phyloP scores from a whole-genome alignment of 2,329 filamentous ascomycete species.

The Karstenula rhodostoma region DNA sequence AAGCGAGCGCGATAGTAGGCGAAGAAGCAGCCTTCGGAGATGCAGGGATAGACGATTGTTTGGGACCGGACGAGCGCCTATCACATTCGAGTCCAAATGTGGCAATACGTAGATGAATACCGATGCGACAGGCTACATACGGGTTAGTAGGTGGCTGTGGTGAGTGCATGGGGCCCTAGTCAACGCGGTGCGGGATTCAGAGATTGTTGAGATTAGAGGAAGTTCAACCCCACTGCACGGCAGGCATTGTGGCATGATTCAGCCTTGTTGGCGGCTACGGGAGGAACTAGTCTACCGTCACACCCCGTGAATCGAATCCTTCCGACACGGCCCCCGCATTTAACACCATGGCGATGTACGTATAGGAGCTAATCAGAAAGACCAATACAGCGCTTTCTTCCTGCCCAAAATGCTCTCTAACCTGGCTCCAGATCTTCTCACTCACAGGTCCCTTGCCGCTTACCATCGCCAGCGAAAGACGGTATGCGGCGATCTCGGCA shows the following conservation, averaged over 20 bases:
- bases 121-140: neutral
- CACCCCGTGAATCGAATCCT: neutral
- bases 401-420: neutral
- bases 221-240: neutral
- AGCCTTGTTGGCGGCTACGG: neutral
- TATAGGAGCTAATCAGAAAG: neutral
- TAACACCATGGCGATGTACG: conserved; percentile 4
- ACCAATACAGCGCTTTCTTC: neutral
- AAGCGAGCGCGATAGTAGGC: neutral
- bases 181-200: too few species aligned
- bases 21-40: neutral
- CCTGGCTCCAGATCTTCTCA: neutral
- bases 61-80: neutral
- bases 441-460: neutral
- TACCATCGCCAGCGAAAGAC: neutral
- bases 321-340: neutral
- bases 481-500: neutral
- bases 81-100: neutral
- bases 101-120: neutral
- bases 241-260: neutral
- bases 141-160: too few species aligned
- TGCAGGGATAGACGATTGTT: neutral
- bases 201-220: neutral
- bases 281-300: neutral
- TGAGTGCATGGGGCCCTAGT: too few species aligned